These are phyloP conservation scores for Erucastrum elatum DNA, from an alignment of 345 rosid genomes.

Conservation along the genomic window DNA sequence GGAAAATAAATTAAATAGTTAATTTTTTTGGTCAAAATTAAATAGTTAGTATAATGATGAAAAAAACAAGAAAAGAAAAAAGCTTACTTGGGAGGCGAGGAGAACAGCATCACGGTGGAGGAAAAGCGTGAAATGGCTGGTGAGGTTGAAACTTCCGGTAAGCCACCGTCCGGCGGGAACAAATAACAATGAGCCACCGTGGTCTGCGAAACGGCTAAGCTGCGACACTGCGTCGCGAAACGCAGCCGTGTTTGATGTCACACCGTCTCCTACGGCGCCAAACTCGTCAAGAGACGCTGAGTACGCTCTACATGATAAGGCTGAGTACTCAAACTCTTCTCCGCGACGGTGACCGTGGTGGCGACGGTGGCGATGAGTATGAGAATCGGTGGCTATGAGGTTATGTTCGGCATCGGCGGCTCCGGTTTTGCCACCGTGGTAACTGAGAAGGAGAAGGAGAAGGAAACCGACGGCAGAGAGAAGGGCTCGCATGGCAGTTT, in stretches of 20 bases:
- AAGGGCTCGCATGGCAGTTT: conserved; percentile 23
- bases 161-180: conserved; percentile 91
- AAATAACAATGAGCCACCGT: conserved; percentile 72
- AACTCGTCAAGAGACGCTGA: conserved; percentile 72
- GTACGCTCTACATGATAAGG: conserved; percentile 71
- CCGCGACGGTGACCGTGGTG: conserved; percentile 50
- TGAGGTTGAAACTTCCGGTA: conserved; percentile 84
- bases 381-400: conserved; percentile 21
- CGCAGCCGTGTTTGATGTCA: conserved; percentile 69
- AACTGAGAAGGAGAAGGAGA: conserved; percentile 21
- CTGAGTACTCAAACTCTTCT: conserved; percentile 46
- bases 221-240: conserved; percentile 63
- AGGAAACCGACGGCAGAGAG: conserved; percentile 21
- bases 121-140: conserved; percentile 83
- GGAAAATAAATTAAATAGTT: background rate
- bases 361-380: conserved; percentile 26
- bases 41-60: background rate
- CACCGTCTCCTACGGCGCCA: conserved; percentile 87
- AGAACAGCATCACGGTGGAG: conserved; percentile 74
- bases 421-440: conserved; percentile 10
- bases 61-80: background rate
- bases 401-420: conserved; percentile 15
- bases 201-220: conserved; percentile 52
- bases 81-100: conserved; percentile 77
- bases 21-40: no score